These are phyloP conservation scores for Cryptococcus amylolentus DNA, from an alignment of 1,284 basidiomycete species.

Conservation along the genomic window DNA sequence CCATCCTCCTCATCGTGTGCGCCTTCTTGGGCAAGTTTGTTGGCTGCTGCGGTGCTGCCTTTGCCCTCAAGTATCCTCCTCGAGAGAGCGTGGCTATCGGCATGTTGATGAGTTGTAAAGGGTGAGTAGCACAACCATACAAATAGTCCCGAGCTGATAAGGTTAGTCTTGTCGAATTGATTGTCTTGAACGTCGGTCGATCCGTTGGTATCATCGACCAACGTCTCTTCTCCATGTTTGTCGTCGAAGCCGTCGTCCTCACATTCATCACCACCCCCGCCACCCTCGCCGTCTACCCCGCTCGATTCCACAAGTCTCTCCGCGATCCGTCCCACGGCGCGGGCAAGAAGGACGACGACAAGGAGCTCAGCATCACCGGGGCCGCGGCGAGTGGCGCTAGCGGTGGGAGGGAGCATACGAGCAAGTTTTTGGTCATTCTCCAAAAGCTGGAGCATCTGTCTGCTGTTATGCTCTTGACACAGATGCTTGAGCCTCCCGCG, in stretches of 20 bases:
- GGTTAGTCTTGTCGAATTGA: slow-evolving; percentile 70
- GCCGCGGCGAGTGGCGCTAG: slow-evolving; percentile 25
- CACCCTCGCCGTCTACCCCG: slow-evolving; percentile 73
- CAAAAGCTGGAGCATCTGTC: slow-evolving; percentile 82
- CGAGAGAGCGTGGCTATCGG: slow-evolving; percentile 83
- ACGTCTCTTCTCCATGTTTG: slow-evolving; percentile 74
- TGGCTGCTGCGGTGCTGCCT: slow-evolving; percentile 65
- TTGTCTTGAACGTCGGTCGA: slow-evolving; percentile 88
- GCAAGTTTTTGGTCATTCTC: slow-evolving; percentile 73
- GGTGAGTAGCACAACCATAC: slow-evolving; percentile 53
- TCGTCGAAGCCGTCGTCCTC: slow-evolving; percentile 77
- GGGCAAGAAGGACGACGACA: slow-evolving; percentile 14
- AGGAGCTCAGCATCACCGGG: slow-evolving; percentile 29
- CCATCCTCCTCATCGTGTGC: slow-evolving; percentile 71
- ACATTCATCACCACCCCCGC: slow-evolving; percentile 87
- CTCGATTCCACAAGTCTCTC: slow-evolving; percentile 51
- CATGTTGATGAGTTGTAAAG: slow-evolving; percentile 90
- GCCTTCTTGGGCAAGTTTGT: slow-evolving; percentile 75
- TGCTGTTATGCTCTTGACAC: slow-evolving; percentile 55
- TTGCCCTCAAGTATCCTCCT: slow-evolving; percentile 63
- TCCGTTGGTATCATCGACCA: slow-evolving; percentile 71
- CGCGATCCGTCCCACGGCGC: slow-evolving; percentile 5
- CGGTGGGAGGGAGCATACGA: slow-evolving; percentile 38
- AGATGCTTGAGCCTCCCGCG: slow-evolving; percentile 51
- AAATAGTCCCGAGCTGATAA: not conserved